Evolutionary conservation across 768 basidiomycete genomes (phyloP).

Genomic region (Lyophyllum decastes): DNA sequence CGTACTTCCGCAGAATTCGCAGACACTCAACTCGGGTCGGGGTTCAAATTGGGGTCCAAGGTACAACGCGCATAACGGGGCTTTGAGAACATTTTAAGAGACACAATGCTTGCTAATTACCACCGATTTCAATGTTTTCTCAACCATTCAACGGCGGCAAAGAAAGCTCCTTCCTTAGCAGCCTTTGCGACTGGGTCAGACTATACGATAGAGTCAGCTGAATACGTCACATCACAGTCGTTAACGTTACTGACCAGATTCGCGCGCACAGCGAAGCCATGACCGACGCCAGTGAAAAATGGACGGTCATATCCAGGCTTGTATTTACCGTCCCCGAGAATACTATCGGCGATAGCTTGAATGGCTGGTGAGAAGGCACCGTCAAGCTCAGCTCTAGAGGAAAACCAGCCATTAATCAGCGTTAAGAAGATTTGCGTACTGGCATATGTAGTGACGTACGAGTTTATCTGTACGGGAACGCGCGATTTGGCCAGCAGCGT

Average conservation of each 20-base stretch:
- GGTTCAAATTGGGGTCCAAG: no score
- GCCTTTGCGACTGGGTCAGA: slow-evolving; percentile 18
- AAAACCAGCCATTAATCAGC: background rate
- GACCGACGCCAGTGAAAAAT: slow-evolving; percentile 16
- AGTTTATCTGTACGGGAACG: slow-evolving; percentile 18
- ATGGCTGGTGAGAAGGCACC: slow-evolving; percentile 11
- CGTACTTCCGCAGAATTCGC: no score
- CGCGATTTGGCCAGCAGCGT: slow-evolving; percentile 11
- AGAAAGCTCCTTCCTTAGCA: slow-evolving; percentile 18
- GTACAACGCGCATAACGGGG: no score
- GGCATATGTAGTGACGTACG: slow-evolving; percentile 3
- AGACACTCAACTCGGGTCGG: no score
- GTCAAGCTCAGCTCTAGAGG: slow-evolving; percentile 13
- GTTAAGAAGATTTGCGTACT: no score
- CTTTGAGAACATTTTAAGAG: background rate
- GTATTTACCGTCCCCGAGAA: slow-evolving; percentile 16
- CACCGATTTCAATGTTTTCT: slow-evolving; percentile 6
- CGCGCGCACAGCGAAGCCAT: slow-evolving; percentile 19
- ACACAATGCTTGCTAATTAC: background rate
- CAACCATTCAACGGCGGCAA: slow-evolving; percentile 18
- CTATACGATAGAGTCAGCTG: background rate
- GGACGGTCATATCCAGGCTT: slow-evolving; percentile 15
- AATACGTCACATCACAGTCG: background rate
- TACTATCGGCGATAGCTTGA: slow-evolving; percentile 14
- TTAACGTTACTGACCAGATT: slow-evolving; percentile 10